phyloP scores from a whole-genome alignment of 1,139 yeast genomes.

The Sugiyamaella novakii region DNA sequence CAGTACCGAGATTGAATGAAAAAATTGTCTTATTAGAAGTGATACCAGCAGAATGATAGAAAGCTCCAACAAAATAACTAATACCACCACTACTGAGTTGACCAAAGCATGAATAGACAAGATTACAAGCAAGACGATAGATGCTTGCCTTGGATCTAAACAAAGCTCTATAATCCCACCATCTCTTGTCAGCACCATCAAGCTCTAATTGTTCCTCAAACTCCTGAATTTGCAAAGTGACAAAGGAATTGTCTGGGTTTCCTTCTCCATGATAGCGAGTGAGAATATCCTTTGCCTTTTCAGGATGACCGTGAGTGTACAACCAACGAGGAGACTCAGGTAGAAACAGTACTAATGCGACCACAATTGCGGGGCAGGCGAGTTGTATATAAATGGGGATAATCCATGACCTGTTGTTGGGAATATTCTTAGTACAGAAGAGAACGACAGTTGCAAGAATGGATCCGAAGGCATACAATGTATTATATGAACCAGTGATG shows the following conservation, averaged over 20 bases:
- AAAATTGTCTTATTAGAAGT: conserved; percentile 20
- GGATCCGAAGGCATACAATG: conserved; percentile 57
- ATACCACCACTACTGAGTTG: too few species aligned
- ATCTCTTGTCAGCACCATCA: conserved; percentile 22
- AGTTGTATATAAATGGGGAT: conserved; percentile 38
- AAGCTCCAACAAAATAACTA: too few species aligned
- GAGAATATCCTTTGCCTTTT: conserved; percentile 67
- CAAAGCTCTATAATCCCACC: conserved; percentile 25
- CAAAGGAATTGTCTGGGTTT: conserved; percentile 19
- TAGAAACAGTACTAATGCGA: conserved; percentile 61
- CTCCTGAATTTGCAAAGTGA: conserved; percentile 22
- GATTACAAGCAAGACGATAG: conserved; percentile 24
- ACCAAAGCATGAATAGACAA: too few species aligned
- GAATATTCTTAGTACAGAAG: conserved; percentile 21
- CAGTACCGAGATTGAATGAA: conserved; percentile 18
- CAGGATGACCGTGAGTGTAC: conserved; percentile 66
- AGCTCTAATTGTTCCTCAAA: conserved; percentile 18
- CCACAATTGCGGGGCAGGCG: conserved; percentile 47
- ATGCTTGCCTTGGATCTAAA: conserved; percentile 18
- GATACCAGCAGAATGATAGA: conserved; percentile 25
- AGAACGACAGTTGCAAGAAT: conserved; percentile 49
- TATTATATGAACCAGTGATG: conserved; percentile 48
- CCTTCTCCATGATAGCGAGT: conserved; percentile 40
- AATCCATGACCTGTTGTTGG: conserved; percentile 31
- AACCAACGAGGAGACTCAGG: conserved; percentile 97